Evolutionary conservation across 106 monocot species (phyloP), one percentile per base, ranked within the genome.

Genomic region (Chionographis japonica): DNA sequence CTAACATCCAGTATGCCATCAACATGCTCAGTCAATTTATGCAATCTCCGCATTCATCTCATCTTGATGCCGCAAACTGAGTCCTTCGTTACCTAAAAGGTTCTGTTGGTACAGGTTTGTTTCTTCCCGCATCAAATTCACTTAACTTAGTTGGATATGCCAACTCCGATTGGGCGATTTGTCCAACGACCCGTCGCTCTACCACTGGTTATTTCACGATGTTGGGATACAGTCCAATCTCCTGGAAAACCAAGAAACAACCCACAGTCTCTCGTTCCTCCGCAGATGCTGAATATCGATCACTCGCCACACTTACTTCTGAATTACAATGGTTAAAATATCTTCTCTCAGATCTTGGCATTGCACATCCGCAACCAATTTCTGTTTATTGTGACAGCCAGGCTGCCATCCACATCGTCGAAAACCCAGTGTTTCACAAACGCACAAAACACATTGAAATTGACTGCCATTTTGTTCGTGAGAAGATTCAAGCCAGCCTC

Each of bases 81-180:
- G 19, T 50, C 17, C 49, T 65, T 50, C 50, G 50, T 65, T 65
- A 65, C 49, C 49, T 65, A 12, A 65, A 65, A 65, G 50, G 17
- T 65, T 18, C 2, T 50, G 17, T 50, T 65, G 27, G 49, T 50
- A 65, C n/a, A 65, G 64, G 49, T 50, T 50, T 65, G 50, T 43
- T 65, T 12, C 49, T 65, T 50, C 50, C 16, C 20, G n/a, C 64
- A 65, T 65, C 50, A 49, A 65, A 4, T 50, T 50, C 15, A 18
- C 64, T 65, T 65, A 46, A 4, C 50, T 19, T 63, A 42, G 41
- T 42, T 17, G 16, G 43, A 42, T 63, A 63, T 42, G 11, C 3
- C 42, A 40, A 63, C 41, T 43, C 63, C 3, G 8, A 59, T 36
- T 59, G 17, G 58, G 58, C 58, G 27, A 3, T 1, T 43, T 63